Conservation (phyloP, 2,329 filamentous ascomycete genomes). For the Pyricularia grisea region DNA sequence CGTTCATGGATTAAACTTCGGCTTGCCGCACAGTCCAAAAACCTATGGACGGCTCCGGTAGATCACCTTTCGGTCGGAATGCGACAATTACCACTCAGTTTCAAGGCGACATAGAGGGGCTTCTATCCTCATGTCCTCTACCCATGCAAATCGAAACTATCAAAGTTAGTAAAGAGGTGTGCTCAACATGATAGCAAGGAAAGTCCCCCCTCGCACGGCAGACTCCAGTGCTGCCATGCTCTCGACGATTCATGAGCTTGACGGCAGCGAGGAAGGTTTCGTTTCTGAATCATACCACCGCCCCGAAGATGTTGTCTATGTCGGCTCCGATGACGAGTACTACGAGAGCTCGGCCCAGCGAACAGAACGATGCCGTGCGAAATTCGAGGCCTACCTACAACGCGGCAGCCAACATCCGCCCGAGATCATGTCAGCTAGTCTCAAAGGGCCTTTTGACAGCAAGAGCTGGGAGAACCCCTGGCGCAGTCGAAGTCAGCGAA, state of each 20-base stretch:
- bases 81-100: background rate
- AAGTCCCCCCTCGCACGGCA: background rate
- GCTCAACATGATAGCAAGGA: background rate
- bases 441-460: constrained; percentile 52
- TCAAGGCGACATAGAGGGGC: background rate
- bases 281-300: constrained; percentile 26
- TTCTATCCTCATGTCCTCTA: background rate
- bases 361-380: constrained; percentile 49
- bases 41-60: background rate
- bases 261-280: background rate
- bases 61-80: background rate
- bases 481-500: constrained; percentile 12
- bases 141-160: background rate
- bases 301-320: constrained; percentile 39
- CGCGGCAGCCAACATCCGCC: constrained; percentile 36
- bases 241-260: background rate
- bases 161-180: background rate
- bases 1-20: background rate
- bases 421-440: constrained; percentile 47
- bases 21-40: background rate
- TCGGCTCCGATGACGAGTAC: constrained; percentile 48
- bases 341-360: constrained; percentile 36
- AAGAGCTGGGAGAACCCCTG: constrained; percentile 44
- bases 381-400: constrained; percentile 37
- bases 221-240: background rate